Conservation (phyloP, 768 basidiomycete genomes). For the Russula emetica region DNA sequence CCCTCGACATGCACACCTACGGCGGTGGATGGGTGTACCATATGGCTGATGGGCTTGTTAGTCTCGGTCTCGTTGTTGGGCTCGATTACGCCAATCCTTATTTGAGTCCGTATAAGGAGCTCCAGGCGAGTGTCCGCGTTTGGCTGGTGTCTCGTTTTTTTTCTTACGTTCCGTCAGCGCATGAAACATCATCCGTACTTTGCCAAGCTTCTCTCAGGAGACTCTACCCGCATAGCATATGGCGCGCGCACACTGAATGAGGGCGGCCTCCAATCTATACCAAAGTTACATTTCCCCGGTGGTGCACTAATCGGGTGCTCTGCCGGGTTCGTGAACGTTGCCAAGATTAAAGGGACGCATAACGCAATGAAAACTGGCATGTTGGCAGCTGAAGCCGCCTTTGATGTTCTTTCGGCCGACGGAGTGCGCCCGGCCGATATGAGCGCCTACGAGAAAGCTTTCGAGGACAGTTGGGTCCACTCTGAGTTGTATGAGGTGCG, state of each 20-base stretch:
- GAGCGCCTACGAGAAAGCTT: constrained; percentile 62
- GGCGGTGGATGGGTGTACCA: constrained; percentile 96
- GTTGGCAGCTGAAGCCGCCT: constrained; percentile 90
- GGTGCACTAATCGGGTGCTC: constrained; percentile 94
- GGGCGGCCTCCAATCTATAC: constrained; percentile 90
- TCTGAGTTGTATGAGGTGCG: constrained; percentile 84
- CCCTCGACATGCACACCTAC: constrained; percentile 72
- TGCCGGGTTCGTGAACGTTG: constrained; percentile 92
- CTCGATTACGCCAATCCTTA: constrained; percentile 95
- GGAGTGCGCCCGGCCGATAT: constrained; percentile 48
- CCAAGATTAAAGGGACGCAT: constrained; percentile 98
- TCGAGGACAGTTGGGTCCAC: constrained; percentile 80
- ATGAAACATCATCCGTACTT: constrained; percentile 98
- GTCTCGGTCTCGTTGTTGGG: constrained; percentile 86
- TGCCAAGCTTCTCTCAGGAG: constrained; percentile 68
- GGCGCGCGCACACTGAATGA: constrained; percentile 88
- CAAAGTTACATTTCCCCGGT: constrained; percentile 82
- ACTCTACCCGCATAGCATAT: constrained; percentile 77
- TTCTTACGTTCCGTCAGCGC: constrained; percentile 42
- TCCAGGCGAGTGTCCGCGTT: constrained; percentile 60
- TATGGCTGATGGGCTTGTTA: constrained; percentile 88
- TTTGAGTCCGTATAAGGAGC: constrained; percentile 84
- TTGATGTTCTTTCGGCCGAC: constrained; percentile 47
- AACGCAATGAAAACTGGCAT: constrained; percentile 99
- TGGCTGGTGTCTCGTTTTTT: neutral